Conservation (phyloP, 495 filamentous ascomycete genomes). For the Aspergillus nanangensis region DNA sequence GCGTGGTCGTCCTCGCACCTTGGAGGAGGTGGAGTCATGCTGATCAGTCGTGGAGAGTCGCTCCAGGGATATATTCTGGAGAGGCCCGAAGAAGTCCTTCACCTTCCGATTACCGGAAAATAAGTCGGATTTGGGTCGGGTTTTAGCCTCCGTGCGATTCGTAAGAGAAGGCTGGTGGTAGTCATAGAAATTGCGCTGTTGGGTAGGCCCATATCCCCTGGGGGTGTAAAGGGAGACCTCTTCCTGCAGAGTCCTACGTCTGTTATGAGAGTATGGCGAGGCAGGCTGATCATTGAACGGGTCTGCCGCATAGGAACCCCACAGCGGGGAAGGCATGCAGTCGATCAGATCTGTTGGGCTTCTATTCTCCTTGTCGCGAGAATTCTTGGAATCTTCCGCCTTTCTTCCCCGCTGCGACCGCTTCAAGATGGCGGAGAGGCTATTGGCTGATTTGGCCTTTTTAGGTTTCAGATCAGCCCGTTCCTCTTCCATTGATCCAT, state of each 20-base stretch:
- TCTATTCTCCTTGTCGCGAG: conserved; percentile 70
- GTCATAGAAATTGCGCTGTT: conserved; percentile 61
- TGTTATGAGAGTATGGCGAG: conserved; percentile 34
- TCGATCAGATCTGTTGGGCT: conserved; percentile 44
- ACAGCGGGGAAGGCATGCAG: conserved; percentile 65
- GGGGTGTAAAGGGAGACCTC: conserved; percentile 62
- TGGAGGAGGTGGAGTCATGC: conserved; percentile 16
- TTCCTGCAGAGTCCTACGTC: conserved; percentile 41
- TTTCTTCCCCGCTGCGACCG: conserved; percentile 41
- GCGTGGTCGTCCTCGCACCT: conserved; percentile 14
- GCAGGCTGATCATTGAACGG: conserved; percentile 35
- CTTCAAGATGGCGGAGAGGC: conserved; percentile 55
- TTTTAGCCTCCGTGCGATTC: conserved; percentile 28
- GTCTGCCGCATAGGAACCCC: conserved; percentile 62
- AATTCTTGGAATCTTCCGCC: conserved; percentile 42
- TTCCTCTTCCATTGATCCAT: conserved; percentile 29
- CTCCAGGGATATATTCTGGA: conserved; percentile 22
- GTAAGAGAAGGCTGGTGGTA: conserved; percentile 52
- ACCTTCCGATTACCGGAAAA: conserved; percentile 34
- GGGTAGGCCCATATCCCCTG: conserved; percentile 55
- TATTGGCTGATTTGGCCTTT: conserved; percentile 81
- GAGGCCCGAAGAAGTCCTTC: conserved; percentile 28
- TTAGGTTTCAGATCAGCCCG: conserved; percentile 54
- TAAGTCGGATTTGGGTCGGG: conserved; percentile 52
- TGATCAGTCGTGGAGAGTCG: conserved; percentile 11